phyloP scores from a whole-genome alignment of 2,329 filamentous ascomycete genomes.

The Thielaviopsis cerberus region DNA sequence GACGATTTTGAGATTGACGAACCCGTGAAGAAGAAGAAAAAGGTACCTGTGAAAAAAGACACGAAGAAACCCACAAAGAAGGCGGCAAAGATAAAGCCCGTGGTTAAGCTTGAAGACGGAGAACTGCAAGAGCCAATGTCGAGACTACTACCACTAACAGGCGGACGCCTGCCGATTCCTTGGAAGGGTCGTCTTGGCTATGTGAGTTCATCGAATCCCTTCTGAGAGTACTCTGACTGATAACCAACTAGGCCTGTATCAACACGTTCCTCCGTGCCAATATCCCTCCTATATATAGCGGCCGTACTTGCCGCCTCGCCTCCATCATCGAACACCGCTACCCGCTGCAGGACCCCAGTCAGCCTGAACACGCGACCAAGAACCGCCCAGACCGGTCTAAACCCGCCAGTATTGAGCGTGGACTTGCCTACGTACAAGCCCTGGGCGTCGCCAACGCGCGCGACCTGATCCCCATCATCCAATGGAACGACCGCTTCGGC shows the following conservation, averaged over 20 bases:
- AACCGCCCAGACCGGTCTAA: constrained; percentile 65
- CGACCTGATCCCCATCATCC: constrained; percentile 69
- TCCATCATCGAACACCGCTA: constrained; percentile 81
- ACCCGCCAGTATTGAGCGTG: constrained; percentile 45
- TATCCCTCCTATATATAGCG: constrained; percentile 73
- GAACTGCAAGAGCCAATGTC: constrained; percentile 3
- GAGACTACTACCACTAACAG: constrained; percentile 6
- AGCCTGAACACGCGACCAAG: constrained; percentile 65
- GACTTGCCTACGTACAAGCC: constrained; percentile 54
- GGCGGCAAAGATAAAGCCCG: background rate
- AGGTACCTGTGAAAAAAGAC: background rate
- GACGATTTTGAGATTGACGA: constrained; percentile 7
- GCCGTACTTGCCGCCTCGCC: constrained; percentile 74
- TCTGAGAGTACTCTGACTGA: background rate
- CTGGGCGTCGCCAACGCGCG: constrained; percentile 65
- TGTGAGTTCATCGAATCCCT: background rate
- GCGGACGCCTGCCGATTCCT: constrained; percentile 7
- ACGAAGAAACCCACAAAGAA: background rate
- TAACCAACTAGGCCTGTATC: constrained; percentile 49
- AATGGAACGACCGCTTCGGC: constrained; percentile 80
- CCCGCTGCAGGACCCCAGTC: constrained; percentile 54
- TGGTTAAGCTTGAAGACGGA: background rate
- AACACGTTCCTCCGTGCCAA: constrained; percentile 77
- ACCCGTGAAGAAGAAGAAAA: background rate
- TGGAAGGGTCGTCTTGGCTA: constrained; percentile 12